These are phyloP conservation scores for Teratosphaeria viscida DNA, from an alignment of 2,329 filamentous ascomycete genomes.

Conservation along the genomic window DNA sequence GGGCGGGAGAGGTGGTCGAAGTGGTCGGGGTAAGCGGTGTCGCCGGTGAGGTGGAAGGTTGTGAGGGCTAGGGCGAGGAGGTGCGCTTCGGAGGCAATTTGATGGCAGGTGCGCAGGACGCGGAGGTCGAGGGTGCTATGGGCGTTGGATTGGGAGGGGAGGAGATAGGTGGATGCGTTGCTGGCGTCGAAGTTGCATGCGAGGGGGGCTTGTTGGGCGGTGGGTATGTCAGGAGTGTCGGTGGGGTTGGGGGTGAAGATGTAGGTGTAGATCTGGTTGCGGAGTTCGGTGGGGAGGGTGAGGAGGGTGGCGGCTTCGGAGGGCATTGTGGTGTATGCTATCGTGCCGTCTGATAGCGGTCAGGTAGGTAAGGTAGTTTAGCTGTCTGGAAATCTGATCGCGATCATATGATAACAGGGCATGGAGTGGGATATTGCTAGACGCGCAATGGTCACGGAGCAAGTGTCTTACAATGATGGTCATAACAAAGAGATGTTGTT, in stretches of 20 bases:
- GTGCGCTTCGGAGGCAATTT: conserved; percentile 13
- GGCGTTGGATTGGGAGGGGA: background rate
- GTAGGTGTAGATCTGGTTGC: conserved; percentile 20
- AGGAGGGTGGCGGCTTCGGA: conserved; percentile 12
- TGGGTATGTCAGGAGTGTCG: background rate
- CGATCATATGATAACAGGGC: background rate
- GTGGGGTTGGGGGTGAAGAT: conserved; percentile 12
- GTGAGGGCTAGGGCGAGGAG: conserved; percentile 22
- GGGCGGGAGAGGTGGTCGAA: conserved; percentile 16
- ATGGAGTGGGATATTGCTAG: background rate
- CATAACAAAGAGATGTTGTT: background rate
- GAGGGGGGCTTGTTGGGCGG: background rate
- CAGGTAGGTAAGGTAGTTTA: no score
- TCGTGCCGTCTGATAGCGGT: background rate
- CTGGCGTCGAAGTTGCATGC: conserved; percentile 6
- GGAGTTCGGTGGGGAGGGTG: conserved; percentile 19
- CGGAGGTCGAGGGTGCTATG: conserved; percentile 5
- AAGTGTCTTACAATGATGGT: background rate
- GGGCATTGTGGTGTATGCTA: background rate
- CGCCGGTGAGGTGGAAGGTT: conserved; percentile 19
- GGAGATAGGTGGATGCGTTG: conserved; percentile 3
- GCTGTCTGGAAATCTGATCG: background rate
- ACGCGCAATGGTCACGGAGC: background rate
- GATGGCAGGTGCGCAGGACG: background rate
- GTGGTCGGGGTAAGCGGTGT: conserved; percentile 15